phyloP scores from a whole-genome alignment of 768 basidiomycete species.

The Punctularia strigosozonata region DNA sequence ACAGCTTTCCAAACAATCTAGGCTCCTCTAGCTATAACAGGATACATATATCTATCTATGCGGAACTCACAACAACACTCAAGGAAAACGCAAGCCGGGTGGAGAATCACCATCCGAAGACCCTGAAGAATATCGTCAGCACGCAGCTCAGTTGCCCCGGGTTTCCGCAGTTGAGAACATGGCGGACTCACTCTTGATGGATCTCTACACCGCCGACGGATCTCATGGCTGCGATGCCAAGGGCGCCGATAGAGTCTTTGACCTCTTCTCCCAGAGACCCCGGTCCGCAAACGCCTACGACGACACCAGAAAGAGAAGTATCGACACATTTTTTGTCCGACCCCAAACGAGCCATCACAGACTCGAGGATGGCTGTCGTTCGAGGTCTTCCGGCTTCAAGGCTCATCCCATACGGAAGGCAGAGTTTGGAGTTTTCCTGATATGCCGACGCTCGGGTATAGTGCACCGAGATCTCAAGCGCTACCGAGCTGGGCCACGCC shows the following conservation, averaged over 20 bases:
- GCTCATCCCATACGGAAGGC: constrained; percentile 18
- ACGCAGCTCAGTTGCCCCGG: no score
- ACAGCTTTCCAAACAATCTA: no score
- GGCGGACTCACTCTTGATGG: constrained; percentile 28
- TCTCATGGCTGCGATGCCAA: constrained; percentile 21
- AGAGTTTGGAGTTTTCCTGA: constrained; percentile 9
- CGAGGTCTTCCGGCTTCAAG: constrained; percentile 19
- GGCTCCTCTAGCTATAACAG: no score
- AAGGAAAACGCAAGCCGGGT: no score
- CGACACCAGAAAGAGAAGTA: constrained; percentile 18
- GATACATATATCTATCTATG: no score
- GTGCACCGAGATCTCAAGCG: constrained; percentile 27
- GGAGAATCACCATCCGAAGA: constrained; percentile 21
- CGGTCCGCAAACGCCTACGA: constrained; percentile 33
- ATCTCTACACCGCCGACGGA: constrained; percentile 28
- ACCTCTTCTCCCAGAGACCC: constrained; percentile 25
- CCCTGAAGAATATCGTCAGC: constrained; percentile 9
- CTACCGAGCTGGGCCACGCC: constrained; percentile 19
- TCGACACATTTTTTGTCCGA: constrained; percentile 1
- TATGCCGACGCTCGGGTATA: constrained; percentile 28
- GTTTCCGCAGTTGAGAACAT: constrained; percentile 2
- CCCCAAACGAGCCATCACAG: constrained; percentile 13
- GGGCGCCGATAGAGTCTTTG: constrained; percentile 20
- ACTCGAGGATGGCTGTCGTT: constrained; percentile 11
- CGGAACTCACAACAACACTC: no score